Evolutionary conservation across 106 monocot species (phyloP), one percentile per base, ranked within the genome.

Genomic region (Hemerocallis citrina): DNA sequence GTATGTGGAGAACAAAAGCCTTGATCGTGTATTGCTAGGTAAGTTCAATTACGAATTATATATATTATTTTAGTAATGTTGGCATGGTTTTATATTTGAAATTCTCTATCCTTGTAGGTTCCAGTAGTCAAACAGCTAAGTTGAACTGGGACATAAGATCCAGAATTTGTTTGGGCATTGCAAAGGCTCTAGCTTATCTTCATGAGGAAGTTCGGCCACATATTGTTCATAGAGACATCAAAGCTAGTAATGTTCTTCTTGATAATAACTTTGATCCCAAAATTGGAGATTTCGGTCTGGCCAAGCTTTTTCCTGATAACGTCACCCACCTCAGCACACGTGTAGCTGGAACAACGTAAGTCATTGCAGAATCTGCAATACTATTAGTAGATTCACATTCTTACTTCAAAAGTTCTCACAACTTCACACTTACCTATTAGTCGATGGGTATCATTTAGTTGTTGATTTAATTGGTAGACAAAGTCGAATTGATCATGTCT

Each of bases 271-370:
- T 75, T 44, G n/a, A 55, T 20, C 84, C 89, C 11, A 89, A 89
- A 81, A 89, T 89, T 59, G 80, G 77, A 63, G 84, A 89, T 33
- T 89, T 84, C 51, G 89, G 89, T 29, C 38, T 84, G 65, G 89
- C 89, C 23, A 89, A 84, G 62, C 59, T 84, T 28, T 89, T 84
- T 56, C 84, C 80, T 13, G 77, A 80, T 36, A 66, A 80, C 50
- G 49, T 81, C 16, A 84, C 74, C 35, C 89, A 84, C 57, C 74
- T 89, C 60, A 84, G 84, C 58, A 89, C 84, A 44, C 64, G 84
- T 30, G 81, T 89, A 6, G 80, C 77, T 31, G 89, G 84, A 50
- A 89, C 89, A 46, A 77, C 45, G 80, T 89, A 63, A 80, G 80
- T 29, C 5, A 24, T 34, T 55, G 15, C 34, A 4, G 4, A 28